Evolutionary conservation across 345 rosid genomes (phyloP), one percentile per base, ranked within the genome.

Genomic region (Pugionium cornutum): DNA sequence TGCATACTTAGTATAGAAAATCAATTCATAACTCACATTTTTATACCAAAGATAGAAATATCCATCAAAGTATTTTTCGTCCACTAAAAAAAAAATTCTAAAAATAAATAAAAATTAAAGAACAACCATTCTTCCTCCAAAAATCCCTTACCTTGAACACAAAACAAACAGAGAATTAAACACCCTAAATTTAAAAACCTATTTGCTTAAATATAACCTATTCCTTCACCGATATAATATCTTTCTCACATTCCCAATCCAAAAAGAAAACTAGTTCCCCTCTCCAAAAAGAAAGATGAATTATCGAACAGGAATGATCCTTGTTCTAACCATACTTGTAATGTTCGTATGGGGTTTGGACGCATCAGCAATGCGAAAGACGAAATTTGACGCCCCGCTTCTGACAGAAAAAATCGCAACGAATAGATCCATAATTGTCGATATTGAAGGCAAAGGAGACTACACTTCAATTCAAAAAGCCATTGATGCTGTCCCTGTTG

Each of bases 391-490:
- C 64, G 77, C 96, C 1, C 90, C 94, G 2, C 18, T 86, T 7
- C 70, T 92, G 77, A 92, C 98, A 2, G 68, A 79, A 62, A 92
- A 86, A 70, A 81, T 86, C 29, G 78, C 71, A 44, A 75, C 94
- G 34, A 86, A 89, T 48, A 48, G 79, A 42, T 81, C 96, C 0
- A 88, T 92, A 9, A 83, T 72, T 69, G 97, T 92, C 11, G 98
- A 92, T 57, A 71, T 86, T 52, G 68, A 88, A 8, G 98, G 98
- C 32, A 7, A 82, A 3, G 98, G 96, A 60, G 96, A 89, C 6
- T 85, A 72, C 62, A 88, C 47, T 9, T 80, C 94, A 6, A 57
- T 92, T 32, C 98, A 89, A 68, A 83, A 84, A 47, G 98, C 98
- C 67, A 76, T 92, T 27, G 75, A 92, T 68, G 66, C 89, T 25